Evolutionary conservation across 352 stramenopile species (phyloP).

Genomic region (Pythium periplocum): DNA sequence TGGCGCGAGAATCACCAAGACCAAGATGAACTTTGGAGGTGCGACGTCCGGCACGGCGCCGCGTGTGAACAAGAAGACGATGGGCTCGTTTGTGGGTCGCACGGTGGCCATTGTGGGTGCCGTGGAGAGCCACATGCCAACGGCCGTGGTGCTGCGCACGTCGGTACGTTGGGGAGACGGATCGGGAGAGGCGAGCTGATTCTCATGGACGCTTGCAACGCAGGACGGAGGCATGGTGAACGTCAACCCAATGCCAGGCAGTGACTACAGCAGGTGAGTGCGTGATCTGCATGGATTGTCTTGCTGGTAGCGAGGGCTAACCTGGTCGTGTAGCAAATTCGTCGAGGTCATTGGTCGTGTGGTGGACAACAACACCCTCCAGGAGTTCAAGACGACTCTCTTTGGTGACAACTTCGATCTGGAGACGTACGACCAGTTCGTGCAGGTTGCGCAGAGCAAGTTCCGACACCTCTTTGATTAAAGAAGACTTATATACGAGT

Average conservation of each 20-base stretch:
- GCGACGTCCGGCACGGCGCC: constrained; percentile 46
- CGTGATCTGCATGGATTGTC: not conserved
- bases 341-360: constrained; percentile 84
- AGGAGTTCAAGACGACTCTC: constrained; percentile 84
- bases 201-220: no score
- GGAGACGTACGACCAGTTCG: constrained; percentile 79
- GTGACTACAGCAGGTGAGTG: constrained; percentile 63
- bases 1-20: not conserved
- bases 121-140: constrained; percentile 71
- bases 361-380: constrained; percentile 56
- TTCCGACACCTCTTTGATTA: constrained; percentile 71
- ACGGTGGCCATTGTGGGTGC: constrained; percentile 72
- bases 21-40: constrained; percentile 49
- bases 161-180: constrained; percentile 33
- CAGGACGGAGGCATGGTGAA: constrained; percentile 80
- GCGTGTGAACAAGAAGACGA: constrained; percentile 78
- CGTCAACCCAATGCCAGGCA: constrained; percentile 61
- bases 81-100: constrained; percentile 54
- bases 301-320: no score
- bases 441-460: constrained; percentile 70
- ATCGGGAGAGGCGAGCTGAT: no score
- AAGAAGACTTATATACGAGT: not conserved
- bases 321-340: constrained; percentile 40
- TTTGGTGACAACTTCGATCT: constrained; percentile 81
- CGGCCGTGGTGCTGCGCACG: constrained; percentile 60